phyloP scores from a whole-genome alignment of 2,329 filamentous ascomycete genomes.

The Rosellinia necatrix region DNA sequence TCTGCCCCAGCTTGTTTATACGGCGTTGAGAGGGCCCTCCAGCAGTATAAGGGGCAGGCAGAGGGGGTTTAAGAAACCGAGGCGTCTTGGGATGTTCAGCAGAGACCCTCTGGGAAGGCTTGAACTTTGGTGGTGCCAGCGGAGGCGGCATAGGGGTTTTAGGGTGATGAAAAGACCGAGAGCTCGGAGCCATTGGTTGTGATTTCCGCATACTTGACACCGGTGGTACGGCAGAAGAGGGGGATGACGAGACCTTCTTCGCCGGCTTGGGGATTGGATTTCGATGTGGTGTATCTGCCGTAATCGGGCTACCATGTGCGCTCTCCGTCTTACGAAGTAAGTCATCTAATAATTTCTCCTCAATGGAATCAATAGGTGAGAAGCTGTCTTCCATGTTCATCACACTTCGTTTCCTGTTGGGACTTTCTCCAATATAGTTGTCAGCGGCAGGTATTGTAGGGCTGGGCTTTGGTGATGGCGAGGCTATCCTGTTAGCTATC shows the following conservation, averaged over 20 bases:
- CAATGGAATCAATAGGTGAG: slow-evolving; percentile 16
- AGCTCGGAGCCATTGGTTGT: slow-evolving; percentile 2
- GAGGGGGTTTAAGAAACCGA: slow-evolving; percentile 29
- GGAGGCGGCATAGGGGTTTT: slow-evolving; percentile 36
- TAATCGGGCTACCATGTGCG: neutral
- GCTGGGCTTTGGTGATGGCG: neutral
- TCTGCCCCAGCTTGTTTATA: slow-evolving; percentile 17
- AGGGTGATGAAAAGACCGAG: slow-evolving; percentile 24
- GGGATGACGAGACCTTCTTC: neutral
- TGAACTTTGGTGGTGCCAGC: slow-evolving; percentile 36
- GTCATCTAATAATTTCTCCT: slow-evolving; percentile 19
- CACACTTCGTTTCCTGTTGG: neutral
- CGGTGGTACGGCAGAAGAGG: neutral
- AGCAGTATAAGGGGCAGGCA: slow-evolving; percentile 15
- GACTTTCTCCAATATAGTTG: neutral
- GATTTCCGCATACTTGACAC: slow-evolving; percentile 5
- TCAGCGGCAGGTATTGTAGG: neutral
- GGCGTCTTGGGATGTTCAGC: slow-evolving; percentile 21
- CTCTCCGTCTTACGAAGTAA: slow-evolving; percentile 5
- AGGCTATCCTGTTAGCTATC: neutral
- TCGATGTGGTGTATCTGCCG: neutral
- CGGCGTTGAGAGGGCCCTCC: slow-evolving; percentile 1
- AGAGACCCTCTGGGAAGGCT: slow-evolving; percentile 15
- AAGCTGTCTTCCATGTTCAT: slow-evolving; percentile 4
- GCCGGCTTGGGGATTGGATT: neutral